Evolutionary conservation across 2,329 filamentous ascomycete species (phyloP).

Genomic region (Aspergillus sp.): DNA sequence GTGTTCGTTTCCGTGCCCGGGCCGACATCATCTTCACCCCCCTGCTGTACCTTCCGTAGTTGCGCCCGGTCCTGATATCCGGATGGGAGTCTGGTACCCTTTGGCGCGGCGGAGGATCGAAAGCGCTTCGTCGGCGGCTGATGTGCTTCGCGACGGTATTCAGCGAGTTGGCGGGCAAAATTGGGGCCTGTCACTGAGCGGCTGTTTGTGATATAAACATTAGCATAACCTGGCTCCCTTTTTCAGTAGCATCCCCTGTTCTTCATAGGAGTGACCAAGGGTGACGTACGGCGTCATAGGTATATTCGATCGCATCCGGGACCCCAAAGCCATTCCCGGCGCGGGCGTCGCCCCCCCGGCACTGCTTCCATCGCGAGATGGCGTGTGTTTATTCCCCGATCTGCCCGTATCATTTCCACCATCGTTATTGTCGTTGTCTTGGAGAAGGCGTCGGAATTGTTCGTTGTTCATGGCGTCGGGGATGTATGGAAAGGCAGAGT

Average conservation of each 20-base stretch:
- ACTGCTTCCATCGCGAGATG: conserved; percentile 15
- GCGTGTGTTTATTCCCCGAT: background rate
- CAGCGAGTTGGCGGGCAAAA: conserved; percentile 77
- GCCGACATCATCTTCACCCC: conserved; percentile 42
- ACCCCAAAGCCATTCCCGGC: conserved; percentile 55
- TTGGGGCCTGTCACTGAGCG: conserved; percentile 60
- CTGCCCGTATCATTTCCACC: too few relatives aligned
- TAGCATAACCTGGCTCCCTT: conserved; percentile 1
- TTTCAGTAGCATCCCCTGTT: background rate
- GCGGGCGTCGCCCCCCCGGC: conserved; percentile 41
- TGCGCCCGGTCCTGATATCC: conserved; percentile 81
- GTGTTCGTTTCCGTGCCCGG: conserved; percentile 18
- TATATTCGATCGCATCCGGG: conserved; percentile 68
- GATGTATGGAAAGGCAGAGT: background rate
- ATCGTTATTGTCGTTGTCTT: conserved; percentile 39
- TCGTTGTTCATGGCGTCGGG: conserved; percentile 73
- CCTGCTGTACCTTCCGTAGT: conserved; percentile 46
- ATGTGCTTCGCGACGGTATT: conserved; percentile 51
- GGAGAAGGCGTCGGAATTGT: conserved; percentile 76
- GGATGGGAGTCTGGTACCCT: conserved; percentile 67
- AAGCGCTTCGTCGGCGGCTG: conserved; percentile 62
- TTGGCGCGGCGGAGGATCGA: conserved; percentile 65
- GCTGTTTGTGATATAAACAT: conserved; percentile 31
- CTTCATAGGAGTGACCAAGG: conserved; percentile 1
- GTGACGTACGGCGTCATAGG: conserved; percentile 81